phyloP scores from a whole-genome alignment of 108 stramenopile genomes.

The Asterionellopsis glacialis region DNA sequence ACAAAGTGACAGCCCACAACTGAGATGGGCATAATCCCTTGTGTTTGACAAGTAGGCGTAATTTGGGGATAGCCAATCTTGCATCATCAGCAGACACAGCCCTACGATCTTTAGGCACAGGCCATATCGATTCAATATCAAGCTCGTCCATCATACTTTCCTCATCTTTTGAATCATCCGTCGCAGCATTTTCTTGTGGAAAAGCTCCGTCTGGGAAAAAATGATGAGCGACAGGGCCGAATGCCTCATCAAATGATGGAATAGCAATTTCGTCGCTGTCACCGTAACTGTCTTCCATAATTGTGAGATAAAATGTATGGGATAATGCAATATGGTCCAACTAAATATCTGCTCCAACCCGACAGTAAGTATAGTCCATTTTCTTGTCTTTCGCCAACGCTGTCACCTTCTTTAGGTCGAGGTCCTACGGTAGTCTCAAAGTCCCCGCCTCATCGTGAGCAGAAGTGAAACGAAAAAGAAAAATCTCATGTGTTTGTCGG shows the following conservation, averaged over 20 bases:
- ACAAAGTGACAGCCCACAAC: slow-evolving; percentile 1
- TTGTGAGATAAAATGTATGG: too few species aligned
- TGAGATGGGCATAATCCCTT: not conserved
- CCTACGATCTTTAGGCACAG: not conserved
- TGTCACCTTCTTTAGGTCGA: too few species aligned
- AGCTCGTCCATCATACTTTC: not conserved
- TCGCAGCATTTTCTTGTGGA: not conserved
- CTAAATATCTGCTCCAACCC: too few species aligned
- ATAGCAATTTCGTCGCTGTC: too few species aligned
- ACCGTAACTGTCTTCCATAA: too few species aligned
- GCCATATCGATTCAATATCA: slow-evolving; percentile 4
- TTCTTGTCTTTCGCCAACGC: too few species aligned
- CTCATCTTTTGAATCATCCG: not conserved
- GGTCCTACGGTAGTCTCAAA: too few species aligned
- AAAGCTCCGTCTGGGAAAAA: slow-evolving; percentile 11
- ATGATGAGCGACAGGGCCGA: slow-evolving; percentile 11
- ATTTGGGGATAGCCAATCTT: not conserved
- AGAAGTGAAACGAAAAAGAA: too few species aligned
- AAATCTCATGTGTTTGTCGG: too few species aligned
- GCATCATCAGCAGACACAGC: not conserved
- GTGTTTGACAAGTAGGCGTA: not conserved
- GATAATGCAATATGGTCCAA: too few species aligned
- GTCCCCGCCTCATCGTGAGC: too few species aligned
- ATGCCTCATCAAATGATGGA: slow-evolving; percentile 5
- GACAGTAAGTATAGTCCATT: too few species aligned